Evolutionary conservation across 495 filamentous ascomycete species (phyloP), one percentile per base, ranked within the genome.

Genomic region (Ascodesmis nigricans): DNA sequence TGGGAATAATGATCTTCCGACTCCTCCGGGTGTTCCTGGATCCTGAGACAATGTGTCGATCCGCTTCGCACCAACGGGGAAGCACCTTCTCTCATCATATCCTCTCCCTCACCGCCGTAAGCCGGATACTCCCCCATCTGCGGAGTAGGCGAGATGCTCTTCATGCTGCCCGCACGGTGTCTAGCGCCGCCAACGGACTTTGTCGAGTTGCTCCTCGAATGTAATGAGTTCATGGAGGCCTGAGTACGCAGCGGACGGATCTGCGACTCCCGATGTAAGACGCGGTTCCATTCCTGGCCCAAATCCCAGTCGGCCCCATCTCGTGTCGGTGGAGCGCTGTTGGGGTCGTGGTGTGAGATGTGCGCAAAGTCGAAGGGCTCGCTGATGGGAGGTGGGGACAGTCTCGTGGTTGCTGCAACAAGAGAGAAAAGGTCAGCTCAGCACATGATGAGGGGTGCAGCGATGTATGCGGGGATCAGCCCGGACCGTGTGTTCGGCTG

Each of bases 321-420:
- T 19, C 31, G 31, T 27, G 36, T 5, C 14, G 17, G 15, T 22
- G 34, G 36, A 29, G 44, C 46, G 23, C 47, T 40, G n/a, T 29
- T 31, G 10, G 43, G 50, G 19, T 52, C 47, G 21, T 35, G 31
- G 31, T 51, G 47, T 5, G 40, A 40, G 24, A 52, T 26, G 18
- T 52, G 48, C 11, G 38, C 44, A 39, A 52, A 52, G 38, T 52
- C 43, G 40, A 47, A 52, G 20, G 48, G 48, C 30, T 46, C 29
- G 31, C 48, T 52, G 15, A 52, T 52, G 14, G 35, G 23, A 13
- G 17, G 30, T 35, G n/a, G n/a, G n/a, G n/a, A n/a, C n/a, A n/a
- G n/a, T n/a, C n/a, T n/a, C n/a, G n/a, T n/a, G n/a, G n/a, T n/a
- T n/a, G n/a, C n/a, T n/a, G n/a, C n/a, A n/a, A n/a, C n/a, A n/a